Percentiles rank a stretch among this genome's conserved stretches.
phyloP scores from a whole-genome alignment of 2,329 filamentous ascomycete genomes.

The Xylariaceae sp. region DNA sequence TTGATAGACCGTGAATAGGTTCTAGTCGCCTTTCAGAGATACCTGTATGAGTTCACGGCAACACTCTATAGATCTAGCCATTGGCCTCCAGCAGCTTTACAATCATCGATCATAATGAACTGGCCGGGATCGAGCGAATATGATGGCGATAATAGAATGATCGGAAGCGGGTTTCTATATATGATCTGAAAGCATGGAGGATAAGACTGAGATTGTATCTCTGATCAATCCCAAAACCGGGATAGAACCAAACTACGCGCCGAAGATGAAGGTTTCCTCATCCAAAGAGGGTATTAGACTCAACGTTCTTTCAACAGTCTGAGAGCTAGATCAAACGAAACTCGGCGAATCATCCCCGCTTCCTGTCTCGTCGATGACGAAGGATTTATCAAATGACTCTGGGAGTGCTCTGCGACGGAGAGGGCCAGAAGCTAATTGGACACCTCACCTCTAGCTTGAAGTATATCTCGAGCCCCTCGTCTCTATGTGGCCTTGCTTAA shows the following conservation, averaged over 20 bases:
- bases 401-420: background rate
- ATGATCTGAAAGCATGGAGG: background rate
- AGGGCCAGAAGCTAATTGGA: background rate
- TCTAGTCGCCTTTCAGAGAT: too few species aligned
- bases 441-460: slow-evolving; percentile 9
- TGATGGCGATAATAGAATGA: too few species aligned
- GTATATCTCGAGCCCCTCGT: background rate
- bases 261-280: background rate
- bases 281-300: too few species aligned
- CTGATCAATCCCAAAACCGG: background rate
- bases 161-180: background rate
- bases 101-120: too few species aligned
- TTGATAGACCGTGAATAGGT: too few species aligned
- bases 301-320: background rate
- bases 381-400: background rate
- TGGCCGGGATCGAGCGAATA: too few species aligned
- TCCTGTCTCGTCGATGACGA: background rate
- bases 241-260: background rate
- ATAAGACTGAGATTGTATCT: background rate
- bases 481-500: background rate
- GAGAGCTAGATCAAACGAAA: background rate
- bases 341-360: slow-evolving; percentile 2
- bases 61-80: too few species aligned
- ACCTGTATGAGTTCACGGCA: too few species aligned
- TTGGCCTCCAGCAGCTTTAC: too few species aligned